Percentiles rank a stretch among this genome's conserved stretches.
Evolutionary conservation across 495 filamentous ascomycete genomes (phyloP).

Genomic region (Beverwykella pulmonaria): DNA sequence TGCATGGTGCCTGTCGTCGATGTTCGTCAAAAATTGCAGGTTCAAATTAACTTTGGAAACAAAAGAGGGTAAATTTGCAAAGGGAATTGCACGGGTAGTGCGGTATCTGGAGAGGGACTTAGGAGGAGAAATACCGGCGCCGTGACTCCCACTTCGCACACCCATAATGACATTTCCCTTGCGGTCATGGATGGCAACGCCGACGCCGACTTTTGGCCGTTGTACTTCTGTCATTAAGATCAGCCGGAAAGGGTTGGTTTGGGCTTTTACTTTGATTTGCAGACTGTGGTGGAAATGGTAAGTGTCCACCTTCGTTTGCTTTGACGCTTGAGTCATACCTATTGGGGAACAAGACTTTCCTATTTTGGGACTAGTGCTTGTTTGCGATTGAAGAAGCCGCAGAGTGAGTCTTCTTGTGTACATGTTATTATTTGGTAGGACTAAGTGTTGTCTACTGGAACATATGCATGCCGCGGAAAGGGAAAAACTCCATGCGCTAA

Average conservation of each 20-base stretch:
- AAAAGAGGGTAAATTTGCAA: background rate
- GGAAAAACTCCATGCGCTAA: too few species aligned
- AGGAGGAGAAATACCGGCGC: conserved; percentile 39
- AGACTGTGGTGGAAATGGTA: background rate
- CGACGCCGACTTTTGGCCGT: conserved; percentile 41
- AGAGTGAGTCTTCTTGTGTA: too few species aligned
- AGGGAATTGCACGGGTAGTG: too few species aligned
- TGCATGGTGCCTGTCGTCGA: conserved; percentile 56
- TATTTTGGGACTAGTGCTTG: too few species aligned
- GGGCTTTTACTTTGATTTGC: background rate
- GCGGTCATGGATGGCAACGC: conserved; percentile 33
- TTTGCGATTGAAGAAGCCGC: too few species aligned
- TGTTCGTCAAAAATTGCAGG: background rate
- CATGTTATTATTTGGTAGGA: too few species aligned
- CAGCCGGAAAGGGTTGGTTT: background rate
- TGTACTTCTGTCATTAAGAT: conserved; percentile 2
- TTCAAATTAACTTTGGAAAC: background rate
- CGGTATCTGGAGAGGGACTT: too few species aligned
- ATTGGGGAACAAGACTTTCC: too few species aligned
- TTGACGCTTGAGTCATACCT: too few species aligned
- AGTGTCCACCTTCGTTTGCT: too few species aligned
- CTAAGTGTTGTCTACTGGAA: too few species aligned
- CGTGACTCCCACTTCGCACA: conserved; percentile 40
- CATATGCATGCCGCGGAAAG: too few species aligned
- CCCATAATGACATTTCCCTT: conserved; percentile 38